Evolutionary conservation across 768 basidiomycete genomes (phyloP).

Genomic region (Tricholoma sp.): DNA sequence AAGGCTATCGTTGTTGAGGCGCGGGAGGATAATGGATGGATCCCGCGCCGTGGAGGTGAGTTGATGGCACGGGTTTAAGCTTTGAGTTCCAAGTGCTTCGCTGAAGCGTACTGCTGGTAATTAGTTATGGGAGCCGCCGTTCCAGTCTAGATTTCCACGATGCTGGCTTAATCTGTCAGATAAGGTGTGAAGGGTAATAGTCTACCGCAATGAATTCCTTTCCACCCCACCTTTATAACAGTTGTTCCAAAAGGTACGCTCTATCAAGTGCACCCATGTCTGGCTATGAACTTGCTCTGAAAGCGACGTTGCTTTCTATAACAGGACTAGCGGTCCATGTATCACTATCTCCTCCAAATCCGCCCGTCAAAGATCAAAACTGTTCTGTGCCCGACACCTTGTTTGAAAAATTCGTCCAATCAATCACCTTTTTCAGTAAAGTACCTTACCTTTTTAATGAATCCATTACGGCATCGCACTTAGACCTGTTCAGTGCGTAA

Average conservation of each 20-base stretch:
- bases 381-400: conserved; percentile 25
- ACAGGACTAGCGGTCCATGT: conserved; percentile 30
- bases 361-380: conserved; percentile 29
- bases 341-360: conserved; percentile 35
- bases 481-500: conserved; percentile 18
- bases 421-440: conserved; percentile 33
- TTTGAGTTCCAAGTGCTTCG: not conserved
- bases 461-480: not conserved
- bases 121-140: not conserved
- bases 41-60: not conserved
- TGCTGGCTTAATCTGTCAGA: not conserved
- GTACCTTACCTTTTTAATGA: conserved; percentile 13
- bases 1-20: not conserved
- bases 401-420: conserved; percentile 32
- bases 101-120: not conserved
- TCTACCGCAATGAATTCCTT: not conserved
- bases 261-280: conserved; percentile 2
- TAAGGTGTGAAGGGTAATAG: not conserved
- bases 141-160: not conserved
- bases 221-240: not conserved
- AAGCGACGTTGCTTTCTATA: conserved; percentile 20
- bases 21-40: not conserved
- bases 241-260: not conserved
- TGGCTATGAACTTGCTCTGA: conserved; percentile 9
- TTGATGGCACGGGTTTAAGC: not conserved